Base-by-base conservation (phyloP, 179 eudicot species). In the Silene coronaria region DNA sequence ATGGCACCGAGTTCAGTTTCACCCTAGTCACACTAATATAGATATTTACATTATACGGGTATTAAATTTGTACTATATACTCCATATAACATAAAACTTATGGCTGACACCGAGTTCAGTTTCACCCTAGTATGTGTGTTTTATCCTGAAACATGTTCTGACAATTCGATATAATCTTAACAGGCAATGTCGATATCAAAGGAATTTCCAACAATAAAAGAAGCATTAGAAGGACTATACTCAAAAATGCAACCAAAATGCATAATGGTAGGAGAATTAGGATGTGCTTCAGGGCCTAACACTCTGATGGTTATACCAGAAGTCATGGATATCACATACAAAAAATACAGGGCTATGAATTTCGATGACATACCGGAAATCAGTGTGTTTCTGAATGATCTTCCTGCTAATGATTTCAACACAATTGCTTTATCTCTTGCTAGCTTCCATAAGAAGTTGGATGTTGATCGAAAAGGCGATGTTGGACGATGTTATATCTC, bases 271-370 rank as follows among this genome's bases (percentile, higher is more conserved):
- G 80, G 64, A 21, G 76, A 77, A 26, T 45, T 77, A 51, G 80
- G 80, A 5, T 77, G 80, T 71, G 80, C 80, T 28, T 71, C 80
- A 21, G 80, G 80, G 2, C 80, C 80, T 8, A 77, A 77, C 55
- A 70, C 80, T 1, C 74, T 77, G 7, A 61, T 62, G 51, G 26
- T 77, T 11, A 77, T 77, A 46, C 80, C 80, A 9, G 65, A 71
- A 71, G 17, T 77, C 32, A 62, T 77, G 13, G 76, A 77, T 51
- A 67, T 63, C 19, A 77, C 75, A 4, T 77, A 71, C 62, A 71
- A 22, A 26, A 13, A 66, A 19, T 77, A 77, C 45, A 51, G 80
- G 24, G 64, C 65, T 34, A 30, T 61, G 60, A 71, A 63, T 16
- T 23, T 6, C 42, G 0, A 60, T 10, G 36, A 21, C 9, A 57